These are phyloP conservation scores for Epithele typhae DNA, from an alignment of 768 basidiomycete species.

Conservation along the genomic window DNA sequence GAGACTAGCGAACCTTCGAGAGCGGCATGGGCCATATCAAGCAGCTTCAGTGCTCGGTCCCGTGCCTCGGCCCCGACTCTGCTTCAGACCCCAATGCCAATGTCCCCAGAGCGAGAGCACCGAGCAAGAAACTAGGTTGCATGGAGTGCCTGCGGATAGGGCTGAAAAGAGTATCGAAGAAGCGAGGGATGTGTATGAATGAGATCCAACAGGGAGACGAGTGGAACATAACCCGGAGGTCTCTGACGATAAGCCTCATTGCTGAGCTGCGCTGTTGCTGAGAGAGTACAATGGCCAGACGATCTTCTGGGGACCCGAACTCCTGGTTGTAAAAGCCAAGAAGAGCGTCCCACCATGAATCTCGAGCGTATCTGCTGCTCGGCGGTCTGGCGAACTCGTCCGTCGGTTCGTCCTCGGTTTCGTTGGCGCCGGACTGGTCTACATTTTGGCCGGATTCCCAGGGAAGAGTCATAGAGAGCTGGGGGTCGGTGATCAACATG, in stretches of 20 bases:
- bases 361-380: constrained; percentile 59
- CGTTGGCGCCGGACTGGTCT: too few relatives aligned
- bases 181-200: constrained; percentile 66
- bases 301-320: constrained; percentile 4
- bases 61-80: constrained; percentile 4
- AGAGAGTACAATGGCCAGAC: constrained; percentile 13
- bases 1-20: constrained; percentile 60
- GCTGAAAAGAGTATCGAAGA: constrained; percentile 56
- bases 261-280: constrained; percentile 40
- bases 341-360: constrained; percentile 76
- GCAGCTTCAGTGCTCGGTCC: constrained; percentile 41
- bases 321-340: constrained; percentile 42
- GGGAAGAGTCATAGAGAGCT: too few relatives aligned
- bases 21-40: constrained; percentile 41
- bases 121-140: constrained; percentile 64
- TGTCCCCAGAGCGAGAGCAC: constrained; percentile 34
- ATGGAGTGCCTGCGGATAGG: constrained; percentile 45
- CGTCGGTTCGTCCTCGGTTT: background rate
- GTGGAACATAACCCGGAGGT: constrained; percentile 62
- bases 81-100: constrained; percentile 7
- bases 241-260: constrained; percentile 41
- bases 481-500: too few relatives aligned
- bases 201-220: constrained; percentile 68
- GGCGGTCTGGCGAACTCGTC: constrained; percentile 35
- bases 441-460: background rate